Evolutionary conservation across 306 rosid genomes (phyloP), one percentile per base, ranked within the genome.

Genomic region (Luffa aegyptiaca): DNA sequence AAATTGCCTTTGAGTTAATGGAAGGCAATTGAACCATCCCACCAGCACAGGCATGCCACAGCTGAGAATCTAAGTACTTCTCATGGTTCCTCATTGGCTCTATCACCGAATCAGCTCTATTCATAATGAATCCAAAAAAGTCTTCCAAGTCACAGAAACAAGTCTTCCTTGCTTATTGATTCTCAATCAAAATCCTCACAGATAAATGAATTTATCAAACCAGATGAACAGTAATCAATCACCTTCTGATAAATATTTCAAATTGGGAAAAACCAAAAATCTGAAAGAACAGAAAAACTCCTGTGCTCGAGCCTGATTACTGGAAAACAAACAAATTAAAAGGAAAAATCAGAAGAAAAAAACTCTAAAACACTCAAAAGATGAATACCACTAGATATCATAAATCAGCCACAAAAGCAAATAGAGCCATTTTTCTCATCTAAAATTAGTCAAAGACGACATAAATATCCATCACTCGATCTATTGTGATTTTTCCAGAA

Each of bases 1-100:
- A 96, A 81, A 89, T 85, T 76, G 93, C 89, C 81, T 91, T 91
- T 7, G 97, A 87, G 91, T 89, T 89, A 14, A 91, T 84, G 55
- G 91, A 88, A 33, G 99, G 96, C 91, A 96, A 87, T 89, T 91
- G 96, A 85, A 93, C 97, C 99, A 91, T 87, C 80, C 94, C 92
- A 78, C 99, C 99, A 21, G 99, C 99, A 73, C 97, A 93, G 3
- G 97, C 98, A 58, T 91, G 98, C 98, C 98, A 96, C 31, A 96
- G 83, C 72, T 96, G 97, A 80, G 98, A 88, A 82, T 96, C 98
- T 80, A 93, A 81, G 62, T 84, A 84, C 68, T 87, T 90, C 71
- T 91, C 96, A 16, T 87, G 61, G 58, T 52, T 84, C 82, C 59
- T 82, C 79, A 73, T 45, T 14, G 80, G 66, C 48, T 84, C 85